Conservation (phyloP, 495 filamentous ascomycete genomes). For the Aspergillus bertholletiae region DNA sequence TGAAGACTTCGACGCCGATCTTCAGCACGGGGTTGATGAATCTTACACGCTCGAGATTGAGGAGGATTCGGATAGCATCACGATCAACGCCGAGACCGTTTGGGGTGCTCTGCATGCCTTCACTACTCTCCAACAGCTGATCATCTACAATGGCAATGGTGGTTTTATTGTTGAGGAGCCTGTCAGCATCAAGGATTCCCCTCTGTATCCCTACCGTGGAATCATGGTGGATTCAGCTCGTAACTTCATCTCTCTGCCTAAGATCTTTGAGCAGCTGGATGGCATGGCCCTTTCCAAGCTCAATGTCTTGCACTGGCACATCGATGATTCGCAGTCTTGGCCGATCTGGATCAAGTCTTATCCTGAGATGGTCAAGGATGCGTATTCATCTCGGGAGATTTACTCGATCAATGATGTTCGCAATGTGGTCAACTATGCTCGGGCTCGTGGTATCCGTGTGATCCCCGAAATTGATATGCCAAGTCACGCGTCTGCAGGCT, state of each 20-base stretch:
- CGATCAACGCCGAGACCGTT: conserved; percentile 45
- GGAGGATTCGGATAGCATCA: conserved; percentile 28
- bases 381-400: conserved; percentile 46
- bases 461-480: conserved; percentile 53
- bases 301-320: conserved; percentile 51
- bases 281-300: conserved; percentile 51
- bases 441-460: conserved; percentile 44
- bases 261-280: conserved; percentile 50
- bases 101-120: conserved; percentile 58
- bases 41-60: conserved; percentile 51
- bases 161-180: conserved; percentile 48
- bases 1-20: conserved; percentile 34
- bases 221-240: conserved; percentile 51
- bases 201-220: conserved; percentile 47
- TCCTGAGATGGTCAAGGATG: conserved; percentile 52
- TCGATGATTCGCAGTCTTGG: conserved; percentile 51
- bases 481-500: conserved; percentile 48
- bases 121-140: conserved; percentile 53
- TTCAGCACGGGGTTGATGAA: conserved; percentile 55
- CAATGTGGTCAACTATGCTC: conserved; percentile 43
- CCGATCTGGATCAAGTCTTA: conserved; percentile 46
- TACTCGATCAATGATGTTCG: conserved; percentile 37
- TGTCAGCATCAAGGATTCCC: conserved; percentile 43
- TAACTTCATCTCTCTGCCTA: conserved; percentile 45
- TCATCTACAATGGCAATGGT: conserved; percentile 44